Conservation (phyloP, 225 moss, liverwort and hornwort species). For the Antitrichia curtipendula region DNA sequence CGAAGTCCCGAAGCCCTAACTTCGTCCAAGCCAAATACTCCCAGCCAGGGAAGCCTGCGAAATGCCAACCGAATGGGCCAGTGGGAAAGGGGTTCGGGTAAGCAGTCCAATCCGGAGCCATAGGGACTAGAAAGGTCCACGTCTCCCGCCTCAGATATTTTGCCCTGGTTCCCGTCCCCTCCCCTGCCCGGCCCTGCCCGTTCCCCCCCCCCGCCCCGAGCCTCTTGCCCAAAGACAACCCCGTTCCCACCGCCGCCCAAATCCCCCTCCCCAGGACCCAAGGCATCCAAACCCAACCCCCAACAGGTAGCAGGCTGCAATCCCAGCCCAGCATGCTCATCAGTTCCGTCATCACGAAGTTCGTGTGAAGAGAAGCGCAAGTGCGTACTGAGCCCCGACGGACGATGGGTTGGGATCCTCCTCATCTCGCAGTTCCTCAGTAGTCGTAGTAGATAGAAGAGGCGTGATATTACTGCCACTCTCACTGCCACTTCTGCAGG, state of each 20-base stretch:
- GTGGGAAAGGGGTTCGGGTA: not conserved
- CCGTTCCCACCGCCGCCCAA: not conserved
- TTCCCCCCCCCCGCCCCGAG: not conserved
- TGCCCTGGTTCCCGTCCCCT: not conserved
- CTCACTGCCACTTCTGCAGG: not conserved
- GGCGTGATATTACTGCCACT: not conserved
- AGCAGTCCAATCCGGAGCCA: not conserved
- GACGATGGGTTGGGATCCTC: not conserved
- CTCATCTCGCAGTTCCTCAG: not conserved
- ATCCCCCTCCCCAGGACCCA: too few species aligned
- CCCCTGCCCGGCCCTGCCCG: not conserved
- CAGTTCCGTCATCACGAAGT: not conserved
- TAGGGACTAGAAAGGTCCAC: slow-evolving; percentile 44
- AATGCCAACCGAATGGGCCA: not conserved
- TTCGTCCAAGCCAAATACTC: not conserved
- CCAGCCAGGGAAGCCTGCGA: not conserved
- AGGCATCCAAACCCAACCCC: not conserved
- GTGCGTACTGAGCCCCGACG: not conserved
- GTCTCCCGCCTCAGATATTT: slow-evolving; percentile 37
- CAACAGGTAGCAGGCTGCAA: not conserved
- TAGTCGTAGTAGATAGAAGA: not conserved
- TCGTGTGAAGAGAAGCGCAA: not conserved
- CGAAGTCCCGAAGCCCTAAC: not conserved
- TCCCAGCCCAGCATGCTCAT: not conserved
- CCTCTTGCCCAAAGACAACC: not conserved